Evolutionary conservation across 345 rosid species (phyloP), one percentile per base, ranked within the genome.

Genomic region (Aquilaria malaccensis): DNA sequence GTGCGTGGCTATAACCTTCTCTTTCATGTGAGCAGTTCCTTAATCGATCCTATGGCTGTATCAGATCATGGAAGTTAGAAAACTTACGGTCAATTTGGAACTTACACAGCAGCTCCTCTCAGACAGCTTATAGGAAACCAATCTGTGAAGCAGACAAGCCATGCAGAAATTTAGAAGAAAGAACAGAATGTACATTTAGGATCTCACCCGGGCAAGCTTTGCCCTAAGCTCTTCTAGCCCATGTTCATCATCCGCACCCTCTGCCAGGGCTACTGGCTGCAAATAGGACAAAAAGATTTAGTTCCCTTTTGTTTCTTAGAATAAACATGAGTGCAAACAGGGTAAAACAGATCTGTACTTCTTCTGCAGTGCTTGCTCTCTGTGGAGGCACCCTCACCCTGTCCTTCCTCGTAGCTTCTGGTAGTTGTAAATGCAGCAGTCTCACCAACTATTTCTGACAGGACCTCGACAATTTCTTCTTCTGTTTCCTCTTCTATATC

Each of bases 401-500:
- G 62, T 76, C 80, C 66, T 69, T 76, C 62, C 50, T 61, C 37
- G 37, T 74, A 11, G 81, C 80, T 62, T 70, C 79, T 4, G 84
- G 84, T 52, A 80, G 77, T 60, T 72, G 72, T 15, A 22, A 0
- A 22, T 22, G 76, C 78, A 2, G 76, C 73, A 2, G 82, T 80
- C 72, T 75, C 82, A 10, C 82, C 82, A 15, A 81, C 81, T 65
- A 77, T 64, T 64, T 80, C 80, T 9, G 80, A 56, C 65, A 80
- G 76, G 54, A 80, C 80, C 61, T 77, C 70, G 55, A 77, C 85
- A 37, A 77, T 76, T 70, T 80, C 80, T 66, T 72, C 81, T 65
- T 80, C 82, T 22, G 55, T 80, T 71, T 77, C 80, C 15, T 70
- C 85, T 65, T 80, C 85, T 11, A 77, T 65, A 58, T 77, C 85